Base-by-base conservation (phyloP, 2,329 filamentous ascomycete genomes). In the Huntiella savannae region DNA sequence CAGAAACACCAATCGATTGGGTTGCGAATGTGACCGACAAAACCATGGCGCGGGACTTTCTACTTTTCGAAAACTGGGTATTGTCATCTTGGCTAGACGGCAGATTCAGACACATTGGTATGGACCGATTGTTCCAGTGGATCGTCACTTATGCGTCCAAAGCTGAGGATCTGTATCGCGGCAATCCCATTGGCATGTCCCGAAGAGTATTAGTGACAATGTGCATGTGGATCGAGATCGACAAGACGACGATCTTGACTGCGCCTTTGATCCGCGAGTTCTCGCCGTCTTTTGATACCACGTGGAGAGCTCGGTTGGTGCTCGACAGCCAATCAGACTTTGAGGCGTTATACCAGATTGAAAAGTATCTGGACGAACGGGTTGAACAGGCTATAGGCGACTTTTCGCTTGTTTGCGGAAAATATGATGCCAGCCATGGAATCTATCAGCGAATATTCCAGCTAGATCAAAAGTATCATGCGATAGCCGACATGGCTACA, bases 281-380 rank as follows among this genome's bases (percentile, higher is more conserved):
- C 10, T 10, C 17, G 19, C 17, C 35, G 3, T 39, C 43, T 6
- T 45, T 45, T 4, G 28, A 33, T 33, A 12, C 16, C 8, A 19
- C 33, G 4, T 45, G 69, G 0, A 60, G 71, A 3, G 57, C 67
- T 19, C 61, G 57, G 1, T 58, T 78, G 0, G 47, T 69, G 0
- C 56, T 78, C 1, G 63, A 64, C 0, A 57, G 58, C 1, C 59
- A 56, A 17, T 38, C 34, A 0, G 65, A 76, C 11, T 62, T 75
- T 62, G 40, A 60, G 28, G 60, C 70, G n/a, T 54, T 77, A 0
- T 10, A 38, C 5, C 19, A 37, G 0, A 53, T 72, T 1, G 73
- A 79, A 52, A 13, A 43, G 0, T 70, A 79, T 33, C 11, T 51
- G 32, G 3, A n/a, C 6, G 5, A 28, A 4, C 49, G 51, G 4